phyloP scores from a whole-genome alignment of 257 asterid species.

The Primulina huaijiensis region DNA sequence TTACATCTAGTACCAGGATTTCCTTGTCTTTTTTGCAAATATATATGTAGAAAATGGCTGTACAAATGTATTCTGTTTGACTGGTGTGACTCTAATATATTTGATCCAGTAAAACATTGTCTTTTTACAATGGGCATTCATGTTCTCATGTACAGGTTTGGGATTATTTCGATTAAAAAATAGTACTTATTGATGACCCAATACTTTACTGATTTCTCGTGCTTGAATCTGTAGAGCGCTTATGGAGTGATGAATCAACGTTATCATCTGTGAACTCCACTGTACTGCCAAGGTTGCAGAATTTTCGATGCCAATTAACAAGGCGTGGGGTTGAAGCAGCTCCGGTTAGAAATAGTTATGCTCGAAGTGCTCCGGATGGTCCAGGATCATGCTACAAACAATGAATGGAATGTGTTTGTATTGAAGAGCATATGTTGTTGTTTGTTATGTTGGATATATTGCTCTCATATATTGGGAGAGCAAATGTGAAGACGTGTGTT shows the following conservation, averaged over 20 bases:
- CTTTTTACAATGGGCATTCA: background rate
- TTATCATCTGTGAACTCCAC: conserved; percentile 31
- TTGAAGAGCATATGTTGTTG: background rate
- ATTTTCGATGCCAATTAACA: conserved; percentile 76
- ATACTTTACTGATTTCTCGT: conserved; percentile 4
- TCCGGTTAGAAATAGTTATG: conserved; percentile 29
- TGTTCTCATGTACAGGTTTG: background rate
- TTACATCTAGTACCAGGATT: background rate
- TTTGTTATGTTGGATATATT: background rate
- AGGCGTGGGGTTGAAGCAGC: conserved; percentile 89
- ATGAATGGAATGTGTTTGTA: background rate
- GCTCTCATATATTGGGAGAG: background rate
- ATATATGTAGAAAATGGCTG: background rate
- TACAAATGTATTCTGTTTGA: background rate
- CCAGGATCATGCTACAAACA: background rate
- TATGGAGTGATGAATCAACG: conserved; percentile 60
- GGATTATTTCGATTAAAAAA: background rate
- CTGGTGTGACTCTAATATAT: background rate
- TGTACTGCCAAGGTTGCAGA: conserved; percentile 58
- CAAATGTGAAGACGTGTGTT: background rate
- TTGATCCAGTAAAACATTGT: background rate
- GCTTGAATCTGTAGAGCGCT: conserved; percentile 50
- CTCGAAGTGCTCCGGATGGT: background rate
- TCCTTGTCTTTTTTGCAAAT: background rate
- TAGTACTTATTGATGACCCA: background rate